Evolutionary conservation across 1,284 basidiomycete genomes (phyloP), one percentile per base, ranked within the genome.

Genomic region (Erythrobasidium hasegawianum): DNA sequence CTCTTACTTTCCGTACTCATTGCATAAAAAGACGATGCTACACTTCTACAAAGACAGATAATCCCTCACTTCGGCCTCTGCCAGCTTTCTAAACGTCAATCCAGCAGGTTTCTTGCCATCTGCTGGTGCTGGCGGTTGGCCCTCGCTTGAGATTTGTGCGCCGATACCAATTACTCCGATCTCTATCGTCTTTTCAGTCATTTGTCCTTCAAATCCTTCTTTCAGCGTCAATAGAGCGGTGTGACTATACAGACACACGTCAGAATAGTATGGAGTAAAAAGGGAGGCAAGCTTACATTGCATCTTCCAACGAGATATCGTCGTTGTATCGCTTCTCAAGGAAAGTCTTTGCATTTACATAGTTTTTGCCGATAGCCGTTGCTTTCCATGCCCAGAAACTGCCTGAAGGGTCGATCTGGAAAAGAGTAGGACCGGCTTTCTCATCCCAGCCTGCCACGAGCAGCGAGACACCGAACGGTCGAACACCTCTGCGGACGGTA

Each of bases 381-480:
- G 96, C 96, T 79, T 98, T 99, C 96, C 96, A 99, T 57, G 96
- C 94, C 94, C 94, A 97, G 80, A 92, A 99, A 54, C 90, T 93
- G 53, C 96, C 96, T 53, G 92, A 96, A 18, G 96, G 96, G 80
- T 99, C 96, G 61, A 99, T 95, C 79, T 99, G 96, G 80, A 96
- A 98, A 69, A 98, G 83, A 40, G 86, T 89, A 70, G 93, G 91
- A 16, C 95, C 95, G 20, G 92, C 86, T 76, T 88, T 88, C 72
- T 83, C 81, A 77, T 98, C 96, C 87, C 89, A 98, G 45, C 96
- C 96, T 38, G 95, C 95, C 33, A 98, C 92, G 64, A 99, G 83
- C 59, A 99, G 81, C 39, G 93, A 97, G 64, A 98, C 94, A 70
- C 96, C 96, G 77, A 92, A 99, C 18, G 96, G 96, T 72, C 96